A percentile compares a stretch with the other conserved stretches of the same genome.
Evolutionary conservation across 345 rosid species (phyloP).

Genomic region (Hibiscus tridactylites): DNA sequence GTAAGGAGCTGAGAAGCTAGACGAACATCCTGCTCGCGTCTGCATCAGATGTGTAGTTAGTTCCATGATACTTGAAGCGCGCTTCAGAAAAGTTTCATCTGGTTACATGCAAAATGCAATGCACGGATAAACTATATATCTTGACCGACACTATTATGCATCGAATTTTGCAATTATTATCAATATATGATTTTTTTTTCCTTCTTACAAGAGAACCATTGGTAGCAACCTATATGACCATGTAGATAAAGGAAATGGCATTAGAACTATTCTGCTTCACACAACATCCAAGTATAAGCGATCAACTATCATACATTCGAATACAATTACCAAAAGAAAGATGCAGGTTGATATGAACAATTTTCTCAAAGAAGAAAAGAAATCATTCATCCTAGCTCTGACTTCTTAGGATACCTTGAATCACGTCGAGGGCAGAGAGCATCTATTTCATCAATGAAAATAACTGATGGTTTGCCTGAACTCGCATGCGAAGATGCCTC

Average conservation of each 20-base stretch:
- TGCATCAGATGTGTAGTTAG: not conserved
- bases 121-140: not conserved
- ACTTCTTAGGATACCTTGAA: slow-evolving; percentile 39
- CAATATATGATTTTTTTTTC: not conserved
- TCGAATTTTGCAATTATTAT: not conserved
- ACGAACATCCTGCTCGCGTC: slow-evolving; percentile 52
- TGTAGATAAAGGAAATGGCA: not conserved
- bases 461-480: slow-evolving; percentile 62
- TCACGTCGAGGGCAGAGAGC: slow-evolving; percentile 76
- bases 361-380: not conserved
- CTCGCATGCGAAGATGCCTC: slow-evolving; percentile 60
- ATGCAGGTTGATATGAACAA: not conserved
- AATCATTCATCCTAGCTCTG: not conserved
- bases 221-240: not conserved
- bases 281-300: not conserved
- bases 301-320: not conserved
- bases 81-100: not conserved
- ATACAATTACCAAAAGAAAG: not conserved
- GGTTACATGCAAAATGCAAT: slow-evolving; percentile 1
- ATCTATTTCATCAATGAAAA: slow-evolving; percentile 87
- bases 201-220: not conserved
- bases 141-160: not conserved
- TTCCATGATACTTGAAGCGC: not conserved
- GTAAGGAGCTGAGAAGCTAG: slow-evolving; percentile 63
- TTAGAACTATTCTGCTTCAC: not conserved